Evolutionary conservation across 352 stramenopile genomes (phyloP).

Genomic region (Pythium aquatile): DNA sequence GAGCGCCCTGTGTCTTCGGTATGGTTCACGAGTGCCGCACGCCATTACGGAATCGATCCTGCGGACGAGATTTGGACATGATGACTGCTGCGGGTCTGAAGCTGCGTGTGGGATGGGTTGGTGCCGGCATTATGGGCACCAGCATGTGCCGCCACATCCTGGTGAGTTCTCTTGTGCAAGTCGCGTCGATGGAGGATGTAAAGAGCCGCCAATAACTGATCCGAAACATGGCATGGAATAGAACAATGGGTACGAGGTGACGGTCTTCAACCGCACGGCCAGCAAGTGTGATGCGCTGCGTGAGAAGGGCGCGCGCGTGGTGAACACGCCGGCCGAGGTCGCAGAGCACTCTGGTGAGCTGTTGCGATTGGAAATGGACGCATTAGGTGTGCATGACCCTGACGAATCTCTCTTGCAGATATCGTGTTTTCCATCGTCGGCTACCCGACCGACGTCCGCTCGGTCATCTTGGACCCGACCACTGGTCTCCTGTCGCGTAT

Average conservation of each 20-base stretch:
- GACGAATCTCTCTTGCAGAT: conserved; percentile 38
- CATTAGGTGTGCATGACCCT: neutral
- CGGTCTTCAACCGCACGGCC: conserved; percentile 82
- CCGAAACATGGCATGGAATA: conserved; percentile 19
- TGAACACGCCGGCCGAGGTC: conserved; percentile 77
- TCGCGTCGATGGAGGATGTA: neutral
- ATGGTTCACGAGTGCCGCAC: conserved; percentile 1
- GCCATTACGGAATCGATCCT: conserved; percentile 3
- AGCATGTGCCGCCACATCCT: conserved; percentile 89
- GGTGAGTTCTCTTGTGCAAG: conserved; percentile 30
- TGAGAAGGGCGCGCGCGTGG: conserved; percentile 75
- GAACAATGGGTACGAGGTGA: conserved; percentile 83
- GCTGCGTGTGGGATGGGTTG: conserved; percentile 85
- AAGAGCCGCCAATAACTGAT: neutral
- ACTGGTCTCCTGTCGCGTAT: conserved; percentile 65
- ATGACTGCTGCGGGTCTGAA: conserved; percentile 57
- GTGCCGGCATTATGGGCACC: conserved; percentile 87
- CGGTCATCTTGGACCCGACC: conserved; percentile 67
- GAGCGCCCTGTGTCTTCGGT: neutral
- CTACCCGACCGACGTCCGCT: conserved; percentile 81
- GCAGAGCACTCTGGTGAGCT: conserved; percentile 61
- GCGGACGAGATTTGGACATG: conserved; percentile 16
- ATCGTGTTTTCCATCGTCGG: conserved; percentile 91
- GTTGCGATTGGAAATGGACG: neutral
- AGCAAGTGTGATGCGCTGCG: conserved; percentile 78